Evolutionary conservation across 495 filamentous ascomycete species (phyloP), one percentile per base, ranked within the genome.

Genomic region (Hyaloscypha hepaticicola): DNA sequence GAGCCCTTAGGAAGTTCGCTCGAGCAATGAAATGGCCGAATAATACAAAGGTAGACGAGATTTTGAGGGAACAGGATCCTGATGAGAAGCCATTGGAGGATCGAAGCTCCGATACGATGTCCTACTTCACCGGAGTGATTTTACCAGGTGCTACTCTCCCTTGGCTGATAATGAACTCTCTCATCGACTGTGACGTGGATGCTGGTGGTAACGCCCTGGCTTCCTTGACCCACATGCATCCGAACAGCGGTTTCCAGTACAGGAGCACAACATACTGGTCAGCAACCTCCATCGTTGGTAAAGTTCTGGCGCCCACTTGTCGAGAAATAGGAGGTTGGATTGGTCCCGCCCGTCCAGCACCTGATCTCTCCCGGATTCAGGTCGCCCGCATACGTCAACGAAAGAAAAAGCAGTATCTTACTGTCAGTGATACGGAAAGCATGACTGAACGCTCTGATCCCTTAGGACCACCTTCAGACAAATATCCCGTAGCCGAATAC

Each of bases 221-320:
- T 58, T 77, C 85, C 53, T 79, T 91, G 7, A 82, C 81, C 22
- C 82, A 88, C 69, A 78, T 84, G 68, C 78, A 84, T 51, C 85
- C 86, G 1, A 79, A 85, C 63, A 82, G 84, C 65, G 88, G 88
- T 22, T 90, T 91, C 74, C 88, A 91, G 72, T 90, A 90, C 70
- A 82, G 84, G 48, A 82, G 78, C 69, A 81, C 82, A 72, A 90
- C 88, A 1, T 91, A 90, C 77, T 91, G 88, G 88, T 83, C 86
- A 5, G 83, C 83, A 55, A 73, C 80, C 41, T 88, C 79, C 66
- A 87, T 91, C 64, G 85, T 90, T 7, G 88, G 88, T 25, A 90
- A 90, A 70, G 87, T 90, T 26, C 85, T 97, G 7, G 90, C 88
- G 3, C 90, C 88, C 61, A 88, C 88, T 22, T 90, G 88, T 70